Conservation (phyloP, 495 filamentous ascomycete genomes). For the Halenospora varia region DNA sequence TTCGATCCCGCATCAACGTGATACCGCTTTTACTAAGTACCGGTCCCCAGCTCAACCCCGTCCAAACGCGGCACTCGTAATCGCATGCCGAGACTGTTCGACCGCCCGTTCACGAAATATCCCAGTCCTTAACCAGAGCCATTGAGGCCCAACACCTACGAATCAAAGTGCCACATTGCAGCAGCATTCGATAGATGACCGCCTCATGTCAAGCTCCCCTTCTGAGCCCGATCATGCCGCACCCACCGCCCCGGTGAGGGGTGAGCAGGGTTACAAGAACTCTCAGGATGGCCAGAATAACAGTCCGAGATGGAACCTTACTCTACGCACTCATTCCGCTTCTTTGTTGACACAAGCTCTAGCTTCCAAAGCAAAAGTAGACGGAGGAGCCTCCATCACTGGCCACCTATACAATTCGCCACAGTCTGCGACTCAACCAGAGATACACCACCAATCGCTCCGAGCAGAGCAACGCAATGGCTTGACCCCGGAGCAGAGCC, state of each 20-base stretch:
- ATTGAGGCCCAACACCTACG: constrained; percentile 21
- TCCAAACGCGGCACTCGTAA: too few species aligned
- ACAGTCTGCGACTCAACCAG: neutral
- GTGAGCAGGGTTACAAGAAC: constrained; percentile 11
- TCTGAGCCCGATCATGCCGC: constrained; percentile 27
- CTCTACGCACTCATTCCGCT: constrained; percentile 16
- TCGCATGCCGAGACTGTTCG: too few species aligned
- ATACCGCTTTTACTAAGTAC: too few species aligned
- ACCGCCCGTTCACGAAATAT: too few species aligned
- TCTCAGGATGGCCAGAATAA: constrained; percentile 16
- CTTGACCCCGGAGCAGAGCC: neutral
- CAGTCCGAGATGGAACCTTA: constrained; percentile 8
- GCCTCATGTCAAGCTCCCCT: constrained; percentile 27
- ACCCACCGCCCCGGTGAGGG: constrained; percentile 21
- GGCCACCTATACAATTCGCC: neutral
- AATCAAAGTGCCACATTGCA: constrained; percentile 24
- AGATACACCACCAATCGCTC: neutral
- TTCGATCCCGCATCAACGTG: too few species aligned
- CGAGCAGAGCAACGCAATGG: constrained; percentile 9
- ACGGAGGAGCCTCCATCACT: constrained; percentile 2
- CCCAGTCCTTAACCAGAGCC: too few species aligned
- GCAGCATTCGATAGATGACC: constrained; percentile 26
- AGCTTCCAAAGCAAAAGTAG: constrained; percentile 11
- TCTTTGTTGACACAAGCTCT: constrained; percentile 25
- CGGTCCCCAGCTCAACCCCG: too few species aligned